Evolutionary conservation across 2,329 filamentous ascomycete species (phyloP), one percentile per base, ranked within the genome.

Genomic region (Herpotrichia juniperi): DNA sequence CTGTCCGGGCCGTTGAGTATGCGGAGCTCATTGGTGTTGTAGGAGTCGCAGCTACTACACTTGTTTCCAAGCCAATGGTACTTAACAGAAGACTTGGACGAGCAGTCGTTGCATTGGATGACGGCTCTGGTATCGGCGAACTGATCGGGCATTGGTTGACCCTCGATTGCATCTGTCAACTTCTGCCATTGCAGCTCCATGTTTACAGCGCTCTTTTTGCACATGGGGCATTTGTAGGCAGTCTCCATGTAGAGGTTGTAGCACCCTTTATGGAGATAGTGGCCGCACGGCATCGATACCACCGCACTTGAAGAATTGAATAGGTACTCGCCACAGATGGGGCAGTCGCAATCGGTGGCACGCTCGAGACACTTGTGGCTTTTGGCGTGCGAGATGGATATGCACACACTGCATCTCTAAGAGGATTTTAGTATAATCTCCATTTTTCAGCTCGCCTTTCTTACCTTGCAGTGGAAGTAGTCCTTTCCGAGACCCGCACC

Each of bases 61-160:
- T 96, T 96, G 40, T 96, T 79, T 0, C 94, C 94, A 4, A 97
- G 79, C 91, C 94, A 99, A 74, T 99, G 94, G 69, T 96, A 99
- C 25, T 84, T 83, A 19, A 94, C 91, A 19, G 89, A 89, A 55
- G 89, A 93, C 69, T 92, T 93, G 11, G 90, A 89, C 40, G 87
- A 90, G 75, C 94, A 99, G 75, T 99, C 94, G 71, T 99, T 97
- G 75, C 94, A 99, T 56, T 93, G 85, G 44, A 97, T 85, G 57
- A 93, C 84, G 12, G 92, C 93, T 56, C 87, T 87, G 4, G 90
- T 92, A 63, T 91, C 86, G 54, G 79, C 81, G 65, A 93, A 96
- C 58, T 96, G 90, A 54, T 77, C 75, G 1, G 94, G 94, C 92
- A 99, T 97, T 1, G 94, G 94, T 69, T 99, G 94, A 39, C 83